Conservation (phyloP, 2,329 filamentous ascomycete genomes). For the Colletotrichum nymphaeae region DNA sequence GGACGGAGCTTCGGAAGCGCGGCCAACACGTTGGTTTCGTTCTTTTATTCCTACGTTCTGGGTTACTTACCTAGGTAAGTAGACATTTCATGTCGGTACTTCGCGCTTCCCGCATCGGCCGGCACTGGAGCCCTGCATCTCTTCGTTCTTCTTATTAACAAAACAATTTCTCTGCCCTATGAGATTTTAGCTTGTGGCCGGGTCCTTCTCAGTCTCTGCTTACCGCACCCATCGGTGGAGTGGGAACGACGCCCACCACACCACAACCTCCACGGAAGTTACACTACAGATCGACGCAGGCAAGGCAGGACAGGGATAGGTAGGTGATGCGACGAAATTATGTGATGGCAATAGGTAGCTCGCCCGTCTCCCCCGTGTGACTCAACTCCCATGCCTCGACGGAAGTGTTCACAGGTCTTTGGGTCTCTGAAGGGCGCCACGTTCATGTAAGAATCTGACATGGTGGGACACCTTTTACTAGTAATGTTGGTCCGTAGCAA, state of each 20-base stretch:
- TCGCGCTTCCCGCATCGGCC: slow-evolving; percentile 19
- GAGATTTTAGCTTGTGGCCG: not conserved
- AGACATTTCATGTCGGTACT: slow-evolving; percentile 7
- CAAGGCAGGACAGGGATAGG: not conserved
- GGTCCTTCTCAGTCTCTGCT: not conserved
- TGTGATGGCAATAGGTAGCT: not conserved
- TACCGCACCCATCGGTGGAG: not conserved
- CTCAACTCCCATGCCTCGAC: not conserved
- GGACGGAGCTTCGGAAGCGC: slow-evolving; percentile 11
- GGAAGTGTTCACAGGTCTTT: not conserved
- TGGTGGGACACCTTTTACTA: not conserved
- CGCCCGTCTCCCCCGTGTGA: not conserved
- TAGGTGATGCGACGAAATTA: not conserved
- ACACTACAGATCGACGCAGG: not conserved
- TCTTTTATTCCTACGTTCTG: not conserved
- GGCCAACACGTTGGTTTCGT: not conserved
- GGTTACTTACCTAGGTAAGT: too few relatives aligned
- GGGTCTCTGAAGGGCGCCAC: not conserved
- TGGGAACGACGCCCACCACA: too few relatives aligned
- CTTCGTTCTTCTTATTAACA: not conserved
- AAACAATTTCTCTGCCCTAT: not conserved
- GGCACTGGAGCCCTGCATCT: not conserved
- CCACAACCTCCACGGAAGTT: not conserved
- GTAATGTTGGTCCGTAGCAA: not conserved
- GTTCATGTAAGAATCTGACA: not conserved